Evolutionary conservation across 768 basidiomycete species (phyloP), one percentile per base, ranked within the genome.

Genomic region (Dioszegia crocea): DNA sequence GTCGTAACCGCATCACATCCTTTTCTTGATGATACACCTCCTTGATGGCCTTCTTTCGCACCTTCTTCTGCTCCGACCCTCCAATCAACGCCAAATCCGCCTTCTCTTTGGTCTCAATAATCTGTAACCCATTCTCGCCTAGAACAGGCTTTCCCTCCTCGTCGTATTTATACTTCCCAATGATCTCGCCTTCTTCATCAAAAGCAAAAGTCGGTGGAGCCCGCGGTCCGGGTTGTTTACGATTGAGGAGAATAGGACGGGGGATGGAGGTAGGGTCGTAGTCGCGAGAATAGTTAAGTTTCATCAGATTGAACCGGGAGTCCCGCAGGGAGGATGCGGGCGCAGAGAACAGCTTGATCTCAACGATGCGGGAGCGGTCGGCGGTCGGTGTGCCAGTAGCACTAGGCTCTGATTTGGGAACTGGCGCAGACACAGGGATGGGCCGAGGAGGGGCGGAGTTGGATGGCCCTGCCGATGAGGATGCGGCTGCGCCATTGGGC

Each of bases 11-110:
- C 46, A 73, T 70, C 27, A 68, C 61, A 27, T 70, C 68, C 16
- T 63, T 61, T 57, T 73, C 71, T 43, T 66, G 64, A 49, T 68
- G 62, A 46, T 61, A 68, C 9, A 73, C 68, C 56, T 73, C 71
- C 40, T 66, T 68, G 4, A 65, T 63, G 52, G 19, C 54, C 38
- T 46, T 58, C 30, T 31, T 48, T 54, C 57, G n/a, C 40, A 23
- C 17, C 29, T 30, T 40, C 52, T 55, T 48, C 14, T 39, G 47
- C 44, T 41, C 59, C 9, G 53, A 30, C 56, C 51, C 52, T 2
- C 68, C 71, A 2, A 73, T 67, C 6, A 73, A 53, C 3, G 54
- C 48, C 62, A 64, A 57, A 46, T 73, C 71, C 58, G 63, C 63
- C 33, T 66, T 65, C 1, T 60, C 50, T 39, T 56, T 61, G 30